Evolutionary conservation across 2,329 filamentous ascomycete species (phyloP).

Genomic region (Bipolaris sorokiniana): DNA sequence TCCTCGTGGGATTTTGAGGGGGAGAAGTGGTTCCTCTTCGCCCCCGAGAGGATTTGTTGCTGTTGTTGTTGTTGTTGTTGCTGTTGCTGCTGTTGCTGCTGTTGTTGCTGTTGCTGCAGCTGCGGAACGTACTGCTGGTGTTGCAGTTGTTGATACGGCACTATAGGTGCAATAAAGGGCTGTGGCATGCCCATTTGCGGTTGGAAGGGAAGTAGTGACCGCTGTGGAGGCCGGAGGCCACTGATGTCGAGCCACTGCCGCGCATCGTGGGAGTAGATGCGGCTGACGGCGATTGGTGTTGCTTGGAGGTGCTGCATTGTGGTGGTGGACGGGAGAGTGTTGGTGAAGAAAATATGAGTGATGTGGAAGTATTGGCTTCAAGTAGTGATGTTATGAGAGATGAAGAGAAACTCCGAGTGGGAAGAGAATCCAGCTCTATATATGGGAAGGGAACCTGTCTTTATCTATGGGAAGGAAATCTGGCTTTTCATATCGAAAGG

Average conservation of each 20-base stretch:
- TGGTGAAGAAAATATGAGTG: background rate
- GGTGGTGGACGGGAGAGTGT: background rate
- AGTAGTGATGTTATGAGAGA: background rate
- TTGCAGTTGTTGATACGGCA: background rate
- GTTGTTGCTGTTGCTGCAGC: background rate
- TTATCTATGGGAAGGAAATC: too few relatives aligned
- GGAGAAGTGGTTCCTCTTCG: background rate
- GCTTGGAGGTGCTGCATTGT: background rate
- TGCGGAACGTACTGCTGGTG: background rate
- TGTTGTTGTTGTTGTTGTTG: background rate
- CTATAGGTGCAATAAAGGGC: background rate
- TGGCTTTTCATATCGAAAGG: too few relatives aligned
- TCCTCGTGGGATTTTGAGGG: background rate
- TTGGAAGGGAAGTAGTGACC: background rate
- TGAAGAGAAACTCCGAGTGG: background rate
- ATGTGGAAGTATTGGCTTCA: background rate
- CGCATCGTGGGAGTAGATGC: background rate
- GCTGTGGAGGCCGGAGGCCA: background rate
- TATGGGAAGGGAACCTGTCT: too few relatives aligned
- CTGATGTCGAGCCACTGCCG: background rate
- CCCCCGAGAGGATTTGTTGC: background rate
- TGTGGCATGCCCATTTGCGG: constrained; percentile 5
- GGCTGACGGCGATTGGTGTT: background rate
- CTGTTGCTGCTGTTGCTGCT: background rate
- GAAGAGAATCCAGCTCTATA: too few relatives aligned